Evolutionary conservation across 495 filamentous ascomycete species (phyloP), one percentile per base, ranked within the genome.

Genomic region (Cenococcum geophilum): DNA sequence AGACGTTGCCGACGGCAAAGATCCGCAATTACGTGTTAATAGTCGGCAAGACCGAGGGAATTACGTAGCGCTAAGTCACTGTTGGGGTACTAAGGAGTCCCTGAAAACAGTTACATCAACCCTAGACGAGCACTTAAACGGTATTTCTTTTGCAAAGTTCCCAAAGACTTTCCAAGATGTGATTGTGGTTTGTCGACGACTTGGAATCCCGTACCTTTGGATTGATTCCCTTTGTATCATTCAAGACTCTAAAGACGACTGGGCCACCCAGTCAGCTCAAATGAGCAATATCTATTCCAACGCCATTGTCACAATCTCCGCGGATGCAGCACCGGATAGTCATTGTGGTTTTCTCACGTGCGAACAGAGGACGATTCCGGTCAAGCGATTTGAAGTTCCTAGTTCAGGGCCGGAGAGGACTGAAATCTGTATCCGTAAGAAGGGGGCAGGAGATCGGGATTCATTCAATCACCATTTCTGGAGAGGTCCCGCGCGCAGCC

Each of bases 181-280:
- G 1, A 60, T 60, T 11, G 5, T 4, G 9, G 23, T 55, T 4
- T 27, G 43, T 6, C 47, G 18, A 1, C 8, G 34, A 9, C 48
- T 60, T 18, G 48, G 57, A 10, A 23, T 55, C 16, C 1, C 3
- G 1, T 60, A 60, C 20, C 47, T 60, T 23, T 60, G 57, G 57
- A 36, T 60, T n/a, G 57, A 60, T 45, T 21, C 43, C 23, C 47
- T 60, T 12, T 60, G 57, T 25, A 60, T 60, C 25, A 23, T 60
- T 23, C 57, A 60, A 25, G 47, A 55, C 20, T 4, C 4, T 42
- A 20, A 1, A 1, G 23, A 16, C 4, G 57, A 55, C 57, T 36
- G 48, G 57, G 12, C 27, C 4, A n/a, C 1, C 5, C 16, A 60
- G 32, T 2, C 40, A 18, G 6, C 14, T 5, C 48, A 3, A 20